Percentiles rank a stretch among this genome's conserved stretches.
These are phyloP conservation scores for Solanum medicagineum DNA, from an alignment of 257 asterid genomes.

Conservation along the genomic window DNA sequence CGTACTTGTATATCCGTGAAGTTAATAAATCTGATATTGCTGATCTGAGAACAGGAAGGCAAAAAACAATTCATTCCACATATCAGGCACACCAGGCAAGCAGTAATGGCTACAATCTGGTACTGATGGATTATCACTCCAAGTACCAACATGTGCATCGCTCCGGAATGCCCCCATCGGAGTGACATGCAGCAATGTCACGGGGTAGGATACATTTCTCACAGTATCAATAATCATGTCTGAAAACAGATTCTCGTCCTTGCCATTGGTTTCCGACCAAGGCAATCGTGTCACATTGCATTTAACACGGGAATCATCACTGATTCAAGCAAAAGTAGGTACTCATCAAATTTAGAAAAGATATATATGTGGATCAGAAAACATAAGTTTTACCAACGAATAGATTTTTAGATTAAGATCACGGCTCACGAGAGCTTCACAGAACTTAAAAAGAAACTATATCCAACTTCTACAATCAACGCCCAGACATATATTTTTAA, in stretches of 20 bases:
- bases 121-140: slow-evolving; percentile 61
- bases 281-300: slow-evolving; percentile 72
- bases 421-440: neutral
- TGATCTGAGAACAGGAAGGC: slow-evolving; percentile 22
- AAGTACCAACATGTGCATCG: slow-evolving; percentile 66
- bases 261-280: slow-evolving; percentile 17
- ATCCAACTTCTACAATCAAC: neutral
- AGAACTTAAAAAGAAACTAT: neutral
- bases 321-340: slow-evolving; percentile 6
- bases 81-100: slow-evolving; percentile 87
- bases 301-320: slow-evolving; percentile 35
- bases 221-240: slow-evolving; percentile 43
- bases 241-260: slow-evolving; percentile 35
- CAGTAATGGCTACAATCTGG: slow-evolving; percentile 99
- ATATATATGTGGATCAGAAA: neutral
- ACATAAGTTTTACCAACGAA: neutral
- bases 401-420: neutral
- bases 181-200: slow-evolving; percentile 58
- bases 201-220: slow-evolving; percentile 34
- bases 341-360: neutral
- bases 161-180: slow-evolving; percentile 55
- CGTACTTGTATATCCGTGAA: slow-evolving; percentile 7
- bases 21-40: neutral
- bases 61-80: slow-evolving; percentile 78
- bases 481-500: neutral